A percentile compares a stretch with the other conserved stretches of the same genome.
phyloP scores from a whole-genome alignment of 805 yeast genomes.

The Saccharomycopsis microspora region DNA sequence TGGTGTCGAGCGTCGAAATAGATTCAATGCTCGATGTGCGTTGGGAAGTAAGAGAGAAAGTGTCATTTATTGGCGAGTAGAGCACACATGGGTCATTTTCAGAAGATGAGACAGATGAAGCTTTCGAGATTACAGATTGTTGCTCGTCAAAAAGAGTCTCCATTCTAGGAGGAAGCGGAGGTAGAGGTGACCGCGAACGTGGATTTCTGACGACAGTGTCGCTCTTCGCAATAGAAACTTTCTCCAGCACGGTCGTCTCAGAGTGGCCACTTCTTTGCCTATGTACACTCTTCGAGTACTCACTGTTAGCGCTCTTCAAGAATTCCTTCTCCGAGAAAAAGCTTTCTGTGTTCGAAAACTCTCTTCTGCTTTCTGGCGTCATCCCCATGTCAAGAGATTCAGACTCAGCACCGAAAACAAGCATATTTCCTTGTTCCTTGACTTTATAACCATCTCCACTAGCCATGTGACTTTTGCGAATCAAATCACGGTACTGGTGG shows the following conservation, averaged over 20 bases:
- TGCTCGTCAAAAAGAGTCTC: too few species aligned
- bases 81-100: neutral
- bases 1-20: constrained; percentile 8
- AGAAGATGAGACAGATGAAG: too few species aligned
- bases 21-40: constrained; percentile 10
- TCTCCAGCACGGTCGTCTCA: neutral
- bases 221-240: neutral
- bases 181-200: neutral
- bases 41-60: constrained; percentile 8
- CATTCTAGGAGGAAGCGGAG: neutral
- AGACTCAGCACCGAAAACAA: constrained; percentile 10
- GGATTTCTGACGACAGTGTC: constrained; percentile 1
- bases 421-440: neutral
- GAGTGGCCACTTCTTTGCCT: neutral
- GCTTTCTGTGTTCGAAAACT: too few species aligned
- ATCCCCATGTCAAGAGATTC: constrained; percentile 5
- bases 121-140: too few species aligned
- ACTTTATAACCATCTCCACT: neutral
- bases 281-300: too few species aligned
- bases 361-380: constrained; percentile 4
- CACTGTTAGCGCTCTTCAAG: too few species aligned
- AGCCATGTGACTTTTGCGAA: neutral
- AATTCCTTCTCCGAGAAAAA: too few species aligned
- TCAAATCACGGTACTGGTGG: constrained; percentile 1
- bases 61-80: constrained; percentile 14